These are phyloP conservation scores for Coemansia sp. DNA, from an alignment of 192 early-diverging fungal genomes.

Conservation along the genomic window DNA sequence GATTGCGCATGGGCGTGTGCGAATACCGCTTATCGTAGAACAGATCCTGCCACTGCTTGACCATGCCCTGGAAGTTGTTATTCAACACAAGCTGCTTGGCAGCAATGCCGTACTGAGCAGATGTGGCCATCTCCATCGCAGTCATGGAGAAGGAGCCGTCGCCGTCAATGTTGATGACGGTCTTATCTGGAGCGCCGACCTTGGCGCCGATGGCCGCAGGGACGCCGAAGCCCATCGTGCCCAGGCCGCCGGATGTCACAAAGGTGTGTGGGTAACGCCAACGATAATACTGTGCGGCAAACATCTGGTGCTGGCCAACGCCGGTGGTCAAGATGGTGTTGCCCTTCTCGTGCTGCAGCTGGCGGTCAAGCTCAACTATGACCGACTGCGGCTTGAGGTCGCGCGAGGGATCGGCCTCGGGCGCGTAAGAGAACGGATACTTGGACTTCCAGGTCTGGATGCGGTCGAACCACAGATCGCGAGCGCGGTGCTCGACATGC, in stretches of 20 bases:
- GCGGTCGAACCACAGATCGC: constrained; percentile 83
- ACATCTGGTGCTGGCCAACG: constrained; percentile 99
- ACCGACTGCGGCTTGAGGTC: constrained; percentile 91
- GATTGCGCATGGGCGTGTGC: constrained; percentile 92
- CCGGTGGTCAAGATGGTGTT: constrained; percentile 95
- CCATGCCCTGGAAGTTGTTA: constrained; percentile 99
- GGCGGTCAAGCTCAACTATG: constrained; percentile 87
- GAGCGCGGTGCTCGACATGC: constrained; percentile 64
- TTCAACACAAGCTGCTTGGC: constrained; percentile 96
- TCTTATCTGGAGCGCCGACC: constrained; percentile 88
- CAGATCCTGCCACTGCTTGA: constrained; percentile 91
- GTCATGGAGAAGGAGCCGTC: constrained; percentile 99
- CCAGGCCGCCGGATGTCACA: constrained; percentile 94
- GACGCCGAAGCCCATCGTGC: constrained; percentile 98
- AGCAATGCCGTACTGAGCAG: constrained; percentile 94
- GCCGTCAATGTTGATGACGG: constrained; percentile 98
- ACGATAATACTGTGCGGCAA: constrained; percentile 93
- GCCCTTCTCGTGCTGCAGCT: constrained; percentile 80
- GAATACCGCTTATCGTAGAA: constrained; percentile 98
- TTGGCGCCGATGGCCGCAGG: constrained; percentile 97
- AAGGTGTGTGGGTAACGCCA: constrained; percentile 88
- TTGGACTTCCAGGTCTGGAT: constrained; percentile 86
- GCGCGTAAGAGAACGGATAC: constrained; percentile 84
- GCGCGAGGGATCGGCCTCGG: constrained; percentile 61
- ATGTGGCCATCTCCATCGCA: constrained; percentile 96